phyloP scores from a whole-genome alignment of 129 eudicot species.

The Tanacetum coccineum region DNA sequence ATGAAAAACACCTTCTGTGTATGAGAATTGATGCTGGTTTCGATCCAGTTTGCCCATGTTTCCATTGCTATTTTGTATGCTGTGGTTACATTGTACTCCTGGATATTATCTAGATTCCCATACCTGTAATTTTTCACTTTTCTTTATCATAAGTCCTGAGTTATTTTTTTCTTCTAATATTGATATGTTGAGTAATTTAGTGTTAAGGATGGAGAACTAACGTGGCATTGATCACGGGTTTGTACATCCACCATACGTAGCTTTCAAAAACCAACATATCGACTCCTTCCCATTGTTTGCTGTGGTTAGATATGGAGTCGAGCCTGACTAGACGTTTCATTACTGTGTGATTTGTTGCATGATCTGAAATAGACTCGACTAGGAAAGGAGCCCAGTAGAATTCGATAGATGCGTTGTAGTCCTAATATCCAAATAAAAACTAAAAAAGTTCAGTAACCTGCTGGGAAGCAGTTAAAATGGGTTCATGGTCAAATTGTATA shows the following conservation, averaged over 20 bases:
- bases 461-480: neutral
- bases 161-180: too few relatives aligned
- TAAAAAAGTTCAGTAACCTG: neutral
- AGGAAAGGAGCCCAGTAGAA: conserved; percentile 98
- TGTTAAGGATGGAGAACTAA: conserved; percentile 27
- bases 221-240: conserved; percentile 85
- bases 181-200: neutral
- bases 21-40: conserved; percentile 49
- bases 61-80: conserved; percentile 84
- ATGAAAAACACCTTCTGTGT: conserved; percentile 69
- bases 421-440: conserved; percentile 39
- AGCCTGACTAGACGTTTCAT: conserved; percentile 66
- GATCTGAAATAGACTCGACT: conserved; percentile 88
- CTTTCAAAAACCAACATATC: conserved; percentile 80
- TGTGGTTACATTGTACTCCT: conserved; percentile 69
- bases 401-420: conserved; percentile 84
- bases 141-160: neutral
- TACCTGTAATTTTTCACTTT: conserved; percentile 34
- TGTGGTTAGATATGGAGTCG: conserved; percentile 65
- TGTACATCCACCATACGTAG: conserved; percentile 99
- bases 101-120: conserved; percentile 43
- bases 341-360: conserved; percentile 86
- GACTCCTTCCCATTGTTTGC: conserved; percentile 82
- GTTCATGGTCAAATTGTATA: neutral
- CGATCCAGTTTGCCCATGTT: conserved; percentile 94